Conservation (phyloP, 192 early-diverging fungal genomes). For the Pecoramyces ruminantium region DNA sequence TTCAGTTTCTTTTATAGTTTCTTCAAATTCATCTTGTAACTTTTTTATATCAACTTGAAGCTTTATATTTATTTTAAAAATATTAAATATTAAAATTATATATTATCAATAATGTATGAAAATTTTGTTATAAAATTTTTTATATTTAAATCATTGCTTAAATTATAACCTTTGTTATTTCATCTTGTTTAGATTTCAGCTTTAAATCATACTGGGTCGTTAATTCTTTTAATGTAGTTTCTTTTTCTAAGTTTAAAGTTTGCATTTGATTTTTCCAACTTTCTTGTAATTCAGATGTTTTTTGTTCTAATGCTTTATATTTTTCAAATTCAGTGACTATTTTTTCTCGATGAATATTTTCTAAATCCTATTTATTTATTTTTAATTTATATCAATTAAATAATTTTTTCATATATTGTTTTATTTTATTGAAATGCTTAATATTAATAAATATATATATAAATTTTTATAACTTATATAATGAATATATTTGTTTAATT, state of each 20-base stretch:
- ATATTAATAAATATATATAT: slow-evolving; percentile 5
- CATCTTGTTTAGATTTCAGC: slow-evolving; percentile 29
- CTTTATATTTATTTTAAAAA: slow-evolving; percentile 9
- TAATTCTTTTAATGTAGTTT: slow-evolving; percentile 25
- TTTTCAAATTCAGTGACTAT: slow-evolving; percentile 46
- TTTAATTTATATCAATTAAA: too few species aligned
- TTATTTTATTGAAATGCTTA: too few species aligned
- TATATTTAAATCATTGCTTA: too few species aligned
- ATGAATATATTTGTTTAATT: too few species aligned
- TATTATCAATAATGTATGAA: neutral
- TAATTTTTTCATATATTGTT: too few species aligned
- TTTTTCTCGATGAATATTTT: slow-evolving; percentile 29
- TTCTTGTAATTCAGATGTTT: slow-evolving; percentile 24
- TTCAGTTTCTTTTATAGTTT: slow-evolving; percentile 34
- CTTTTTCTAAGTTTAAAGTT: slow-evolving; percentile 27
- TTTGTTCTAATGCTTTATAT: slow-evolving; percentile 29
- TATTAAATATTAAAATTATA: neutral
- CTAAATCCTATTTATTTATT: too few species aligned
- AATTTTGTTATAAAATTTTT: too few species aligned
- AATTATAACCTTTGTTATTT: slow-evolving; percentile 27
- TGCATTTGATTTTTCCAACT: slow-evolving; percentile 38
- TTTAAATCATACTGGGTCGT: slow-evolving; percentile 31
- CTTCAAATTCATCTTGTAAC: slow-evolving; percentile 29
- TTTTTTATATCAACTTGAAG: slow-evolving; percentile 31
- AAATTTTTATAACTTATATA: neutral